phyloP scores from a whole-genome alignment of 2,329 filamentous ascomycete species.

The Dactylellina drechsleri region DNA sequence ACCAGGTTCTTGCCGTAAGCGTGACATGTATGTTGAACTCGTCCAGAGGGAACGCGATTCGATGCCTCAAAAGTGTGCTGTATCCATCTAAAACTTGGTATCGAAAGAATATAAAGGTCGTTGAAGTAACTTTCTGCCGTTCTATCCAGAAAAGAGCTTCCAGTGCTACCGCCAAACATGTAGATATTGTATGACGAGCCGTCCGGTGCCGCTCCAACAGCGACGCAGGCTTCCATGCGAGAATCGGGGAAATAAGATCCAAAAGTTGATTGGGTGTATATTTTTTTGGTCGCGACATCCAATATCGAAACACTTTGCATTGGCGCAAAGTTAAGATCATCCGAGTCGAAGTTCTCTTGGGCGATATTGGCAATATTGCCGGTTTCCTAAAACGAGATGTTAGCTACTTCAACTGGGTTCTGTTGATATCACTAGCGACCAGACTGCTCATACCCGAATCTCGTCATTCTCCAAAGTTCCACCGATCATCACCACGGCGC shows the following conservation, averaged over 20 bases:
- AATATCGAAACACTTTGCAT: conserved; percentile 54
- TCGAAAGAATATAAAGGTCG: conserved; percentile 45
- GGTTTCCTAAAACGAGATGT: conserved; percentile 19
- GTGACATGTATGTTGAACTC: conserved; percentile 49
- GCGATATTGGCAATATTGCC: conserved; percentile 28
- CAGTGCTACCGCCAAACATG: conserved; percentile 66
- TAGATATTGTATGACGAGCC: conserved; percentile 66
- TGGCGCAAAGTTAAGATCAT: conserved; percentile 36
- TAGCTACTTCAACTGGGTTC: not conserved
- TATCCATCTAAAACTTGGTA: conserved; percentile 51
- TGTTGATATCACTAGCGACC: not conserved
- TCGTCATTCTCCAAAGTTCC: conserved; percentile 47
- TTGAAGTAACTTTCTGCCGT: conserved; percentile 39
- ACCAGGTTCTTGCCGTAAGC: conserved; percentile 43
- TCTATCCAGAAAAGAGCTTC: conserved; percentile 47
- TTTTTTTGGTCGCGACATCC: conserved; percentile 63
- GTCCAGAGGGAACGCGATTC: conserved; percentile 25
- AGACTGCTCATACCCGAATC: conserved; percentile 24
- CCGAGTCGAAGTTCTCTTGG: conserved; percentile 27
- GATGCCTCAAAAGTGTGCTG: conserved; percentile 29
- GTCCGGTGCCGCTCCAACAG: conserved; percentile 63
- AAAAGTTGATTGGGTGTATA: conserved; percentile 60
- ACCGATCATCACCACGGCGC: conserved; percentile 42
- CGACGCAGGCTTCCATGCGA: conserved; percentile 64
- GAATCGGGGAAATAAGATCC: conserved; percentile 61